Conservation (phyloP, 345 rosid species). For the Aurinia saxatilis region DNA sequence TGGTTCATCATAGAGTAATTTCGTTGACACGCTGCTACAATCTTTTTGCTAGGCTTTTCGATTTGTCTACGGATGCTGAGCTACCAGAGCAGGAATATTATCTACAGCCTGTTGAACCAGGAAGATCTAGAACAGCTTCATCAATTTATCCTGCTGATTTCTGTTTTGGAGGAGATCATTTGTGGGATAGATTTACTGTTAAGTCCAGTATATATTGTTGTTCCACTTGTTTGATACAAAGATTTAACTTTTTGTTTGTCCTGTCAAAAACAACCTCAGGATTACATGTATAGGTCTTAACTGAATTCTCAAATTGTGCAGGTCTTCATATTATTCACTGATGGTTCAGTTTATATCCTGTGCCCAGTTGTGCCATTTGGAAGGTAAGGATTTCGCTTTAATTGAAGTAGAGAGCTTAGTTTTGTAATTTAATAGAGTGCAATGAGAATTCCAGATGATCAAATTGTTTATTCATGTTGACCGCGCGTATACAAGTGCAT, state of each 20-base stretch:
- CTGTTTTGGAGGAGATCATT: slow-evolving; percentile 82
- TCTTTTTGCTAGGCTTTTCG: slow-evolving; percentile 57
- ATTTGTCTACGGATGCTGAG: slow-evolving; percentile 63
- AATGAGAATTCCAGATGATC: too few relatives aligned
- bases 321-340: slow-evolving; percentile 80
- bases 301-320: slow-evolving; percentile 31
- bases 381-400: slow-evolving; percentile 39
- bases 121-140: slow-evolving; percentile 66
- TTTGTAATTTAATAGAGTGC: too few relatives aligned
- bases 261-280: slow-evolving; percentile 6
- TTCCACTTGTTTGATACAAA: neutral
- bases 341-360: slow-evolving; percentile 76
- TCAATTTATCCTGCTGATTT: slow-evolving; percentile 81
- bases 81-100: slow-evolving; percentile 94
- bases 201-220: slow-evolving; percentile 34
- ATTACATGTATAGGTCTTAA: slow-evolving; percentile 9
- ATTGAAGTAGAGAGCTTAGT: too few relatives aligned
- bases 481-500: neutral
- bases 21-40: slow-evolving; percentile 6
- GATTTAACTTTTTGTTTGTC: neutral
- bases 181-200: slow-evolving; percentile 96
- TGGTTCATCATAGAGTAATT: neutral
- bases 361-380: slow-evolving; percentile 95
- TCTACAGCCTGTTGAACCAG: slow-evolving; percentile 85
- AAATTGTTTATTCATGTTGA: neutral